phyloP scores from a whole-genome alignment of 1,139 yeast species.

The Yamadazyma atlantica region DNA sequence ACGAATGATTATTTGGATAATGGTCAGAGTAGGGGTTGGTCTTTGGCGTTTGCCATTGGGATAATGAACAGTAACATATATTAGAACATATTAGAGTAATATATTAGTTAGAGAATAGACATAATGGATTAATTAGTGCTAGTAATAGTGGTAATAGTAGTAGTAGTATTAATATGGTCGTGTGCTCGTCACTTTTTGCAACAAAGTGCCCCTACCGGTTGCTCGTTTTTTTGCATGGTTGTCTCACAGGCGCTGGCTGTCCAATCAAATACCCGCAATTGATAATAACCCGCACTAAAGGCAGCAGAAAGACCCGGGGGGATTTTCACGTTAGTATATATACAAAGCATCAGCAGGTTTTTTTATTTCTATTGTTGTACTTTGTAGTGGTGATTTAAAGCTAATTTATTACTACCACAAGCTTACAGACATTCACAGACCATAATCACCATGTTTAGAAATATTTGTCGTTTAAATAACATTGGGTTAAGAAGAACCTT shows the following conservation, averaged over 20 bases:
- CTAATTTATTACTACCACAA: too few relatives aligned
- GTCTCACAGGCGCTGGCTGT: background rate
- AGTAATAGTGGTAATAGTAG: too few relatives aligned
- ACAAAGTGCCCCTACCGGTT: background rate
- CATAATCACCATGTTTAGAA: slow-evolving; percentile 14
- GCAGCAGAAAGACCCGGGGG: slow-evolving; percentile 1
- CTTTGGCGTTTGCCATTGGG: slow-evolving; percentile 43
- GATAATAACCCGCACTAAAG: slow-evolving; percentile 1
- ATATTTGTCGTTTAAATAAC: slow-evolving; percentile 7
- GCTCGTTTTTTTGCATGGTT: background rate
- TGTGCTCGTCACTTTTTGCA: background rate
- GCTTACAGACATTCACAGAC: too few relatives aligned
- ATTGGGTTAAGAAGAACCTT: slow-evolving; percentile 27
- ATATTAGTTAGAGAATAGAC: too few relatives aligned
- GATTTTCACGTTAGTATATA: background rate
- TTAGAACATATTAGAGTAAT: slow-evolving; percentile 1
- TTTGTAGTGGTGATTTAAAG: too few relatives aligned
- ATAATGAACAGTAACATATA: slow-evolving; percentile 23
- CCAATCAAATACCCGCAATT: slow-evolving; percentile 2
- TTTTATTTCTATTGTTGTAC: too few relatives aligned
- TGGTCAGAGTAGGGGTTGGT: slow-evolving; percentile 49
- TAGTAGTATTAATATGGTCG: too few relatives aligned
- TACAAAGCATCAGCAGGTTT: too few relatives aligned
- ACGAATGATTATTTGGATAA: slow-evolving; percentile 37
- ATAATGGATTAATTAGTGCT: too few relatives aligned